A percentile compares a stretch with the other conserved stretches of the same genome.
phyloP scores from a whole-genome alignment of 139 green algal species.

The Tetradesmus obliquus region DNA sequence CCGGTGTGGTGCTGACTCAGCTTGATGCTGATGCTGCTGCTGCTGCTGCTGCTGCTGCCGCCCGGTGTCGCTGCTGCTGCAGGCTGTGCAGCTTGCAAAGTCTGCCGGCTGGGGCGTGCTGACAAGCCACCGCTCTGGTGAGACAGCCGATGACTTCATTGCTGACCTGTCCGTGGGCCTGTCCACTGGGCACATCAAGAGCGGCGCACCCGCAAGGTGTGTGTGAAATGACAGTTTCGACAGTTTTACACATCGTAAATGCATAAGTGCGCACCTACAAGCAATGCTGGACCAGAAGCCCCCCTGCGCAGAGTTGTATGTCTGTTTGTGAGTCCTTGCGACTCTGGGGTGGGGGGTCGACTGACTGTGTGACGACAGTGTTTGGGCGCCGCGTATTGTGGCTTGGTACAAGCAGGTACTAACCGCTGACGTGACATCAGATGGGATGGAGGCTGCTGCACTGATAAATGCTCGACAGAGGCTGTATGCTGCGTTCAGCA shows the following conservation, averaged over 20 bases:
- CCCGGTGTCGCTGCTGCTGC: constrained; percentile 61
- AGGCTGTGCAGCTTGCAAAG: constrained; percentile 93
- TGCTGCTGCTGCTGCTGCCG: not conserved
- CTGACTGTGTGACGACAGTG: no score
- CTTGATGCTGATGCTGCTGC: no score
- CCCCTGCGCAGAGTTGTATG: no score
- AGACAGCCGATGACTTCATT: constrained; percentile 99
- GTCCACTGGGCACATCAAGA: constrained; percentile 98
- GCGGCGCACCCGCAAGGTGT: constrained; percentile 92
- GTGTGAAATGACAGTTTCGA: not conserved
- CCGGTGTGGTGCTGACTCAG: not conserved
- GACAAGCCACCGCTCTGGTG: constrained; percentile 84
- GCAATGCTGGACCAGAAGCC: not conserved
- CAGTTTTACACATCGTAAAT: not conserved
- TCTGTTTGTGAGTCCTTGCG: no score
- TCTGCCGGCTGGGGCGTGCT: constrained; percentile 97
- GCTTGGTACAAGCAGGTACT: no score
- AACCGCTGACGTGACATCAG: no score
- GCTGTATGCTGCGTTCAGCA: no score
- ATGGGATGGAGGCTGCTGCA: no score
- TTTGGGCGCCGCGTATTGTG: no score
- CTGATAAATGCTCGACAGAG: no score
- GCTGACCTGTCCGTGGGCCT: constrained; percentile 98
- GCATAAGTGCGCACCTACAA: not conserved
- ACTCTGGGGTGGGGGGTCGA: no score